Base-by-base conservation (phyloP, 345 rosid genomes). In the Euphorbia pulcherrima region DNA sequence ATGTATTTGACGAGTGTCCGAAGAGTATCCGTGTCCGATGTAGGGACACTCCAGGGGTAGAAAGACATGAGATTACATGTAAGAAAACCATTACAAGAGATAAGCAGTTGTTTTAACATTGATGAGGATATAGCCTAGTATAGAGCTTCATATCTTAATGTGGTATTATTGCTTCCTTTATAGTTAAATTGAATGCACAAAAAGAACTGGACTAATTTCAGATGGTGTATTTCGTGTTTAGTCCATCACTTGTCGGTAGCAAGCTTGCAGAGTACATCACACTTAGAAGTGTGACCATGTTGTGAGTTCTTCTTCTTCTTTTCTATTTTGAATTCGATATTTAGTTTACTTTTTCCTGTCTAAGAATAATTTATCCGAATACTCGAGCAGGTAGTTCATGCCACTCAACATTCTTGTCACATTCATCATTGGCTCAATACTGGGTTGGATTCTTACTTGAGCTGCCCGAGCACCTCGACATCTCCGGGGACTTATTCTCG, bases 341-440 rank as follows among this genome's bases (percentile, higher is more conserved):
- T n/a, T n/a, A n/a, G 13, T 50, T 47, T 28, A 2, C 56, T 47
- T 4, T n/a, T 65, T 52, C 8, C 46, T 30, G 47, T 1, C 6
- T n/a, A 4, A 53, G 52, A 20, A n/a, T n/a, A n/a, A n/a, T 33
- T 2, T 33, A 33, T 33, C 4, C 37, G 7, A 33, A 33, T 33
- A n/a, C n/a, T n/a, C n/a, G n/a, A n/a, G 37, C 37, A 85, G 86
- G 81, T 81, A 86, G 89, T 85, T 85, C 74, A 83, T 81, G 89
- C 87, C 87, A 13, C 60, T 83, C 75, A 85, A 76, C 69, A 69
- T 81, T 61, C 77, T 83, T 27, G 50, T 79, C 28, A 65, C 83
- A 1, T 78, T 81, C 46, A 33, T 81, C 12, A 18, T 83, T 56
- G 89, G 87, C 20, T 81, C 89, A 13, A 51, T 64, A 2, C 77